phyloP scores from a whole-genome alignment of 176 grass and related monocot species.

The Aegilops sharonensis region DNA sequence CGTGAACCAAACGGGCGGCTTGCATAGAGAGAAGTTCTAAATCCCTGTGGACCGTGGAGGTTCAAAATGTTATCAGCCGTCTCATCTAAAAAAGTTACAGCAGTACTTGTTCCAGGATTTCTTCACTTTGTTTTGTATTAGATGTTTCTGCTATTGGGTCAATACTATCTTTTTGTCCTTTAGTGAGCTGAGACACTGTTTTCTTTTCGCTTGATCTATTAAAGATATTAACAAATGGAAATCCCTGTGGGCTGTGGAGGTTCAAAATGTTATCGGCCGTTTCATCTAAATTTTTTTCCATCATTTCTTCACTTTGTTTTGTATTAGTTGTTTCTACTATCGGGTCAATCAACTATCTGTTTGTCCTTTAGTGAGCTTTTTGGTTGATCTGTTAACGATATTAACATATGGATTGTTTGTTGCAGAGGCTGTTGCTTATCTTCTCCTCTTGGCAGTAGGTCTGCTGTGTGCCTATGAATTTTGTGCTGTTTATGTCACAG shows the following conservation, averaged over 20 bases:
- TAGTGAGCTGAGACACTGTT: not conserved
- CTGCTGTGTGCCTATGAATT: slow-evolving; percentile 93
- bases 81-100: slow-evolving; percentile 10
- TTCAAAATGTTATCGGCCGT: slow-evolving; percentile 9
- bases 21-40: slow-evolving; percentile 9
- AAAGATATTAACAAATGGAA: not conserved
- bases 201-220: not conserved
- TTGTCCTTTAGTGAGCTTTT: slow-evolving; percentile 17
- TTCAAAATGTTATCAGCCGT: slow-evolving; percentile 10
- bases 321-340: not conserved
- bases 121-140: not conserved
- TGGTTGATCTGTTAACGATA: slow-evolving; percentile 3
- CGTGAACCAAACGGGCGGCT: not conserved
- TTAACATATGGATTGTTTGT: slow-evolving; percentile 39
- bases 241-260: not conserved
- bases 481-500: slow-evolving; percentile 96
- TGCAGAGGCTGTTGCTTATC: slow-evolving; percentile 96
- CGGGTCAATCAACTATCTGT: slow-evolving; percentile 1
- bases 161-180: slow-evolving; percentile 21
- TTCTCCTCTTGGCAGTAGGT: slow-evolving; percentile 84
- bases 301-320: slow-evolving; percentile 13
- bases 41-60: not conserved
- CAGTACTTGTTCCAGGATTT: slow-evolving; percentile 12
- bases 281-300: slow-evolving; percentile 8
- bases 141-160: not conserved